Conservation (phyloP, 2,329 filamentous ascomycete species). For the Stemphylium beticola region DNA sequence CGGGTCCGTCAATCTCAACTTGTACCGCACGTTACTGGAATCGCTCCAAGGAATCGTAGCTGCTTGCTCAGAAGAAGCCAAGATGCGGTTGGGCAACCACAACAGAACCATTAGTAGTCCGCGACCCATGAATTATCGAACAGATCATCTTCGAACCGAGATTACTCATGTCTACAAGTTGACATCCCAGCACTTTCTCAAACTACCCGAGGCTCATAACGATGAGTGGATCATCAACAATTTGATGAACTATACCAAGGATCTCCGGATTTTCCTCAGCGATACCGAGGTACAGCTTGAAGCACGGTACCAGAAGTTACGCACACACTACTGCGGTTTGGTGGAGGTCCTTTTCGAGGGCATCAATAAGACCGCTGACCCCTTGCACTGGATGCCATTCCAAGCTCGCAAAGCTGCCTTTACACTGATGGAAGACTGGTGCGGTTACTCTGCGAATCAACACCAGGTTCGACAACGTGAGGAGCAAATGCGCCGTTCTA, state of each 20-base stretch:
- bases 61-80: conserved; percentile 86
- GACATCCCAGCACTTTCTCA: conserved; percentile 87
- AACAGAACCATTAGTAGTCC: conserved; percentile 84
- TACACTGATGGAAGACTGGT: conserved; percentile 98
- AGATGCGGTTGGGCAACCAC: conserved; percentile 75
- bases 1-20: conserved; percentile 92
- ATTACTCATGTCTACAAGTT: conserved; percentile 96
- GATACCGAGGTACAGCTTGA: conserved; percentile 94
- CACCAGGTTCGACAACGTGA: conserved; percentile 80
- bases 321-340: conserved; percentile 91
- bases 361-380: conserved; percentile 83
- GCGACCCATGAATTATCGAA: conserved; percentile 74
- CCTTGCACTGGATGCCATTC: conserved; percentile 95
- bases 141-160: conserved; percentile 87
- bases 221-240: conserved; percentile 93
- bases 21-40: conserved; percentile 89
- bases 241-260: conserved; percentile 86
- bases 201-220: conserved; percentile 76
- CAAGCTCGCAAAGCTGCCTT: conserved; percentile 95
- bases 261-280: conserved; percentile 91
- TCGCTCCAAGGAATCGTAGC: conserved; percentile 86
- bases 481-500: conserved; percentile 83
- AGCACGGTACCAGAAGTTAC: conserved; percentile 89
- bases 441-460: conserved; percentile 93
- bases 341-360: conserved; percentile 93